These are phyloP conservation scores for Hyaloperonospora arabidopsidis DNA, from an alignment of 352 stramenopile species.

Conservation along the genomic window DNA sequence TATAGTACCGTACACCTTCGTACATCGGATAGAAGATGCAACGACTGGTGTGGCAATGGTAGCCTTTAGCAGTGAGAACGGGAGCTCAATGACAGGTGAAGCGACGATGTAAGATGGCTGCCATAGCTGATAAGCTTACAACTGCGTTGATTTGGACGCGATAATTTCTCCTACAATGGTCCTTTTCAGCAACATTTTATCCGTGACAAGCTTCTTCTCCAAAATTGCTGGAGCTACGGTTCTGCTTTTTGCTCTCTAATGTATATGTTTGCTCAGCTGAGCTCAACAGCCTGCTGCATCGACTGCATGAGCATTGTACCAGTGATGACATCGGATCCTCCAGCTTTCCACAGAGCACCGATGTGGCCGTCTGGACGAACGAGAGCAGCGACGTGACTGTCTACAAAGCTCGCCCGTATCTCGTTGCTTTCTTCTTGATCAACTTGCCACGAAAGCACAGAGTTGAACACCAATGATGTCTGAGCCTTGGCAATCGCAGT, in stretches of 20 bases:
- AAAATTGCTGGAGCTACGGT: too few relatives aligned
- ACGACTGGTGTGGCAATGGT: too few relatives aligned
- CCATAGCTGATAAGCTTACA: too few relatives aligned
- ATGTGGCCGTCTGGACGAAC: slow-evolving; percentile 79
- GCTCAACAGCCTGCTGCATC: slow-evolving; percentile 24
- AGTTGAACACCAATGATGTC: slow-evolving; percentile 21
- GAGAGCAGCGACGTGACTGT: slow-evolving; percentile 34
- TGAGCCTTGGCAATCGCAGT: slow-evolving; percentile 9
- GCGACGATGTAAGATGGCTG: too few relatives aligned
- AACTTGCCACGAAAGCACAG: slow-evolving; percentile 30
- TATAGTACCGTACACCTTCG: too few relatives aligned
- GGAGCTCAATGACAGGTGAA: too few relatives aligned
- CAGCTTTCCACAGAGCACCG: slow-evolving; percentile 42
- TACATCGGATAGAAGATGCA: too few relatives aligned
- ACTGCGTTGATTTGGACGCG: too few relatives aligned
- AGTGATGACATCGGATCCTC: slow-evolving; percentile 20
- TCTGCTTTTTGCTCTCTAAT: background rate
- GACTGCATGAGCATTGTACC: slow-evolving; percentile 12
- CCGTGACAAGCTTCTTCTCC: too few relatives aligned
- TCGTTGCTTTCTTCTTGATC: slow-evolving; percentile 20
- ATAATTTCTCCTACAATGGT: too few relatives aligned
- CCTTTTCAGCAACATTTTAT: too few relatives aligned
- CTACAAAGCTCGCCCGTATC: slow-evolving; percentile 38
- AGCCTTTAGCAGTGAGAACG: too few relatives aligned
- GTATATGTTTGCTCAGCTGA: slow-evolving; percentile 18